Conservation (phyloP, 2,329 filamentous ascomycete species). For the Penicillium sp. region DNA sequence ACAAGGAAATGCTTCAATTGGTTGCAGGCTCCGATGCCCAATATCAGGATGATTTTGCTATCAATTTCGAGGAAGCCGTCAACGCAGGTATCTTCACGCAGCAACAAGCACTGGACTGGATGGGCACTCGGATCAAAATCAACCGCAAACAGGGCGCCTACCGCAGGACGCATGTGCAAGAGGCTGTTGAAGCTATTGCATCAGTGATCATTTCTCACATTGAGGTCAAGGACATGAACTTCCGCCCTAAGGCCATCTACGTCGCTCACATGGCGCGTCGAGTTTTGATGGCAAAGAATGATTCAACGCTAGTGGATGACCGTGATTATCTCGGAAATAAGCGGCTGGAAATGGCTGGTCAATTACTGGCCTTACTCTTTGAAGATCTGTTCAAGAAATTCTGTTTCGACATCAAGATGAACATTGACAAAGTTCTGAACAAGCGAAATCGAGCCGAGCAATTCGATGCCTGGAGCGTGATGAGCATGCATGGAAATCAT, state of each 20-base stretch:
- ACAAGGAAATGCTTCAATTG: slow-evolving; percentile 89
- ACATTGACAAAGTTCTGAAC: slow-evolving; percentile 90
- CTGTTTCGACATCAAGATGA: slow-evolving; percentile 78
- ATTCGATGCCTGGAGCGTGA: slow-evolving; percentile 79
- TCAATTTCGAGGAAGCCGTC: slow-evolving; percentile 90
- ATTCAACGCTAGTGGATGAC: slow-evolving; percentile 86
- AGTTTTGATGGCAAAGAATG: slow-evolving; percentile 87
- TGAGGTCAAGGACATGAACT: slow-evolving; percentile 82
- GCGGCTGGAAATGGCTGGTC: slow-evolving; percentile 85
- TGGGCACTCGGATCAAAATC: slow-evolving; percentile 82
- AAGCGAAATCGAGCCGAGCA: slow-evolving; percentile 85
- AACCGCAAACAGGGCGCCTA: slow-evolving; percentile 57
- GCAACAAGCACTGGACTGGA: slow-evolving; percentile 89
- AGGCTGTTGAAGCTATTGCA: slow-evolving; percentile 85
- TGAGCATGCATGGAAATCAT: slow-evolving; percentile 75
- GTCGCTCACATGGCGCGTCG: slow-evolving; percentile 96
- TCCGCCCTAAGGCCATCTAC: slow-evolving; percentile 94
- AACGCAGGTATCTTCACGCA: slow-evolving; percentile 84
- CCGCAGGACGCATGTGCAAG: slow-evolving; percentile 77
- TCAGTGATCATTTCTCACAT: slow-evolving; percentile 94
- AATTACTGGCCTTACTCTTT: slow-evolving; percentile 86
- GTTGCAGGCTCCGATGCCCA: slow-evolving; percentile 79
- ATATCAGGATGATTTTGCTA: slow-evolving; percentile 90
- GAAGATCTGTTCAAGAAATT: slow-evolving; percentile 98
- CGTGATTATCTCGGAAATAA: slow-evolving; percentile 98